Evolutionary conservation across 2,329 filamentous ascomycete genomes (phyloP).

Genomic region (Davidsoniella eucalypti): DNA sequence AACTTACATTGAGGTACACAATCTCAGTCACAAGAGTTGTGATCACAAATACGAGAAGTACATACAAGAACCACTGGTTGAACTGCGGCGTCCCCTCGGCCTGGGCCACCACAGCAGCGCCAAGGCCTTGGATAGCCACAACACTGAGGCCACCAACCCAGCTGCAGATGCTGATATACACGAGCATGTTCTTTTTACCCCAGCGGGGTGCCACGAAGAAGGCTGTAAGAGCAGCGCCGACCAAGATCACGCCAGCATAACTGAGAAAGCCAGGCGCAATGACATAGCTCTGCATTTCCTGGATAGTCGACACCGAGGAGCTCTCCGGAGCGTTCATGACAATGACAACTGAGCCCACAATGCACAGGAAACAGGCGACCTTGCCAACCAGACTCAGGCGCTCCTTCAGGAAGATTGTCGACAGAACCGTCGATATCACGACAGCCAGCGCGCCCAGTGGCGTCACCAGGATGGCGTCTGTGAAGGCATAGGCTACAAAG

Average conservation of each 20-base stretch:
- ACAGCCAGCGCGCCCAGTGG: slow-evolving; percentile 82
- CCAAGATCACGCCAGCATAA: slow-evolving; percentile 68
- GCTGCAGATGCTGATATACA: slow-evolving; percentile 93
- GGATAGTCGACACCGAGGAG: slow-evolving; percentile 70
- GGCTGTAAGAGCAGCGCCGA: slow-evolving; percentile 55
- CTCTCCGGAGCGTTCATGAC: slow-evolving; percentile 82
- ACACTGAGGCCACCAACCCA: slow-evolving; percentile 88
- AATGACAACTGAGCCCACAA: slow-evolving; percentile 83
- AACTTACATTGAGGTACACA: slow-evolving; percentile 80
- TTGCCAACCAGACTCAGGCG: slow-evolving; percentile 90
- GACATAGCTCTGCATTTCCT: slow-evolving; percentile 82
- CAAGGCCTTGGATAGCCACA: slow-evolving; percentile 83
- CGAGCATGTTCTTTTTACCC: slow-evolving; percentile 93
- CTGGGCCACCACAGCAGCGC: slow-evolving; percentile 79
- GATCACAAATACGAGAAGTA: slow-evolving; percentile 80
- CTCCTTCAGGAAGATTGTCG: slow-evolving; percentile 91
- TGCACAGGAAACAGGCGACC: slow-evolving; percentile 88
- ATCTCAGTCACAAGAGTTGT: slow-evolving; percentile 84
- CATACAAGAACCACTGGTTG: slow-evolving; percentile 94
- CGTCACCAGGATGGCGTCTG: slow-evolving; percentile 88
- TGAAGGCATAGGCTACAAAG: slow-evolving; percentile 92
- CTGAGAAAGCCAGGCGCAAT: slow-evolving; percentile 72
- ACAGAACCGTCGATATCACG: slow-evolving; percentile 79
- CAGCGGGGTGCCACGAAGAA: slow-evolving; percentile 74
- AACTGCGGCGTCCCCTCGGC: slow-evolving; percentile 71